phyloP scores from a whole-genome alignment of 2,329 filamentous ascomycete genomes.

The Hirsutella rhossiliensis region DNA sequence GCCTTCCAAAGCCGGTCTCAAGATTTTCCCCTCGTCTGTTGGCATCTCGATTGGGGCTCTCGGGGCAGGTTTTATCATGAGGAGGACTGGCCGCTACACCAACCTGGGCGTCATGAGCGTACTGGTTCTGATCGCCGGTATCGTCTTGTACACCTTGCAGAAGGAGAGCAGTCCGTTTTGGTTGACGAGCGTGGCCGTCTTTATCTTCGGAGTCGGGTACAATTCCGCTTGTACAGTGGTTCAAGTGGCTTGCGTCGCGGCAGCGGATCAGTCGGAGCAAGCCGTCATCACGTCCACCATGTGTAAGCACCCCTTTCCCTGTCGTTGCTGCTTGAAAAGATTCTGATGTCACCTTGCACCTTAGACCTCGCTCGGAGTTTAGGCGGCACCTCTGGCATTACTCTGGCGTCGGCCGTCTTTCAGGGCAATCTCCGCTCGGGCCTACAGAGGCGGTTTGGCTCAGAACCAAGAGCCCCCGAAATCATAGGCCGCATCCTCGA shows the following conservation, averaged over 20 bases:
- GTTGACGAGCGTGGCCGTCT: conserved; percentile 55
- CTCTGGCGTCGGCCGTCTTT: conserved; percentile 61
- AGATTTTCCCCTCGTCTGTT: conserved; percentile 59
- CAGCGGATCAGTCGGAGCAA: conserved; percentile 73
- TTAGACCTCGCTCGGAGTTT: conserved; percentile 31
- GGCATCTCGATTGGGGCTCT: conserved; percentile 63
- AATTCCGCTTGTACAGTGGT: conserved; percentile 74
- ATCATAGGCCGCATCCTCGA: conserved; percentile 61
- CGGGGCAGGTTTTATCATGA: conserved; percentile 63
- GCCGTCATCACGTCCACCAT: conserved; percentile 79
- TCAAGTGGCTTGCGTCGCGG: conserved; percentile 67
- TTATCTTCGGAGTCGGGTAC: conserved; percentile 62
- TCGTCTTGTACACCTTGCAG: conserved; percentile 40
- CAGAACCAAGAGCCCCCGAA: conserved; percentile 50
- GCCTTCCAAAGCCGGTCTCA: conserved; percentile 56
- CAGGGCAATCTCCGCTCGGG: conserved; percentile 63
- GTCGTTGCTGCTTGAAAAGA: conserved; percentile 2
- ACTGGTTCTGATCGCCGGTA: conserved; percentile 30
- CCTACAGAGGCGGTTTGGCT: conserved; percentile 58
- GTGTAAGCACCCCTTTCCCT: conserved; percentile 28
- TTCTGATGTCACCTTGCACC: neutral
- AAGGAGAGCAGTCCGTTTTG: conserved; percentile 44
- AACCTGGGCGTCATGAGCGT: conserved; percentile 38
- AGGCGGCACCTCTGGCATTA: conserved; percentile 37
- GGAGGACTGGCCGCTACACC: conserved; percentile 63